Conservation (phyloP, 2,329 filamentous ascomycete genomes). For the Cordyceps tenuipes region DNA sequence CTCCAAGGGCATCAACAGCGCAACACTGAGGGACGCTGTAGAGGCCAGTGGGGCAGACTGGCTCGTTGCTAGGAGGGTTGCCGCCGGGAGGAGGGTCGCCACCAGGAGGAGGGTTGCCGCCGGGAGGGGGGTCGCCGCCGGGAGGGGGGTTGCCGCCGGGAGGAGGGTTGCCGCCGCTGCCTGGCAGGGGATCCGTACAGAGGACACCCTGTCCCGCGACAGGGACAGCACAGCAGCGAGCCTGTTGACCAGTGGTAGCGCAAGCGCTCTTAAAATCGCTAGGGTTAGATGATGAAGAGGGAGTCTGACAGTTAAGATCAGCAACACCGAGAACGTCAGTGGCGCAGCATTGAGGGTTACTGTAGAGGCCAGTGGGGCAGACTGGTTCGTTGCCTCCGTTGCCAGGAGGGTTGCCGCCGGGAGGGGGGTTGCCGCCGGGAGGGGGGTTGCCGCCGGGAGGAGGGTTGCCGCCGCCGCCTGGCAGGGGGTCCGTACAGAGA, state of each 20-base stretch:
- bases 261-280: conserved; percentile 24
- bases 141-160: background rate
- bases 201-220: conserved; percentile 20
- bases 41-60: conserved; percentile 16
- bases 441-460: too few relatives aligned
- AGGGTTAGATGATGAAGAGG: background rate
- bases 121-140: background rate
- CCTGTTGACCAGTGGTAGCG: conserved; percentile 36
- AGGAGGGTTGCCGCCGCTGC: too few relatives aligned
- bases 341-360: conserved; percentile 37
- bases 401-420: background rate
- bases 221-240: conserved; percentile 45
- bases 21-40: conserved; percentile 35
- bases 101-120: background rate
- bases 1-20: conserved; percentile 37
- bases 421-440: background rate
- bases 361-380: conserved; percentile 18
- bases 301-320: conserved; percentile 32
- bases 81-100: too few relatives aligned
- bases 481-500: conserved; percentile 2
- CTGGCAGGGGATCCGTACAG: background rate
- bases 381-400: background rate
- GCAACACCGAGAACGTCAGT: conserved; percentile 39
- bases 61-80: too few relatives aligned
- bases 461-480: too few relatives aligned